phyloP scores from a whole-genome alignment of 2,329 filamentous ascomycete species.

The Ophiostoma populinum region DNA sequence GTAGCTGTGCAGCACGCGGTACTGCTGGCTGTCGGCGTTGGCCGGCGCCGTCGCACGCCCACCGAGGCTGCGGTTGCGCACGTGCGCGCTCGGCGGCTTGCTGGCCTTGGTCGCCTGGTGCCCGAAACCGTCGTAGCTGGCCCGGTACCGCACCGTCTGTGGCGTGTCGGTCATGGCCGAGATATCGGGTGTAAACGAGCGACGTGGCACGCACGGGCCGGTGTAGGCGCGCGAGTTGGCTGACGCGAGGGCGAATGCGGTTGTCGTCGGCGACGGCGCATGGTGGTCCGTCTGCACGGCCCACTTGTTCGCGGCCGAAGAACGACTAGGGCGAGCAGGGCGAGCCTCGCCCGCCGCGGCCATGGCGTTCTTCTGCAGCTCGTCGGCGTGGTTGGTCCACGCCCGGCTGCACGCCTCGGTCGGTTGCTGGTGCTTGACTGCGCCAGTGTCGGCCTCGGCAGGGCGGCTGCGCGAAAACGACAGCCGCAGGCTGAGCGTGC shows the following conservation, averaged over 20 bases:
- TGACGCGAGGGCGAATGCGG: no score
- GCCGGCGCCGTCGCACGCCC: constrained; percentile 12
- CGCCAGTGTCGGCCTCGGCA: no score
- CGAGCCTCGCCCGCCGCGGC: constrained; percentile 17
- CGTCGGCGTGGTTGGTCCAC: no score
- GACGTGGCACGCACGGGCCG: neutral
- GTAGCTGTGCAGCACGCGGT: constrained; percentile 39
- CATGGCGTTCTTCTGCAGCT: no score
- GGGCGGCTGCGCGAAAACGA: constrained; percentile 5
- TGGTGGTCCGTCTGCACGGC: constrained; percentile 15
- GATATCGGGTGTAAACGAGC: neutral
- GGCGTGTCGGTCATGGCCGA: no score
- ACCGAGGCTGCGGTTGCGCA: constrained; percentile 22
- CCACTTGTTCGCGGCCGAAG: constrained; percentile 12
- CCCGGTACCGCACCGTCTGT: constrained; percentile 19
- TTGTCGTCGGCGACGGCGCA: no score
- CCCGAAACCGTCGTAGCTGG: constrained; percentile 18
- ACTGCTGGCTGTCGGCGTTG: constrained; percentile 18
- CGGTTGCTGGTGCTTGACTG: neutral
- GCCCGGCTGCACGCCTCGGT: neutral
- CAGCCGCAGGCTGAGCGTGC: constrained; percentile 7
- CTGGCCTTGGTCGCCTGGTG: constrained; percentile 10
- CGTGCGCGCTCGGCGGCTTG: constrained; percentile 19
- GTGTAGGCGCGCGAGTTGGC: neutral
- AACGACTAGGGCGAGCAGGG: constrained; percentile 12